These are phyloP conservation scores for Claviceps pazoutovae DNA, from an alignment of 2,329 filamentous ascomycete genomes.

Conservation along the genomic window DNA sequence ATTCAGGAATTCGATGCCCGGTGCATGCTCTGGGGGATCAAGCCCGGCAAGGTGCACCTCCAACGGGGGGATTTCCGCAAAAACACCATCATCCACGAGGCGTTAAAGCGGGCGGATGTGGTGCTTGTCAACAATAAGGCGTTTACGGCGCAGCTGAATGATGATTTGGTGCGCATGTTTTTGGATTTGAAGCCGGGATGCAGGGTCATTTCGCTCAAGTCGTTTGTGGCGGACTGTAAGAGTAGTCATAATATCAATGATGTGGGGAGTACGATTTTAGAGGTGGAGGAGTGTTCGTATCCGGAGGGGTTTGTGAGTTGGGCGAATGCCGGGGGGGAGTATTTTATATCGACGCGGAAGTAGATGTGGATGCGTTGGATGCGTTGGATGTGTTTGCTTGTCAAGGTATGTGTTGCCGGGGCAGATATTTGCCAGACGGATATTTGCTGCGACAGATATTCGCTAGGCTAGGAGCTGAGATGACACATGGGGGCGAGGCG, in stretches of 20 bases:
- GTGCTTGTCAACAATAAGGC: conserved; percentile 96
- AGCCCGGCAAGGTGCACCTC: conserved; percentile 64
- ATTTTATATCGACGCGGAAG: conserved; percentile 79
- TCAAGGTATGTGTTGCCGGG: too few relatives aligned
- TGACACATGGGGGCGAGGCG: too few relatives aligned
- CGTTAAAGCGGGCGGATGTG: conserved; percentile 78
- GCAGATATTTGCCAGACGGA: too few relatives aligned
- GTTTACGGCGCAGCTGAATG: conserved; percentile 79
- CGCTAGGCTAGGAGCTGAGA: too few relatives aligned
- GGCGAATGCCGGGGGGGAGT: conserved; percentile 71
- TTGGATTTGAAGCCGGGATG: conserved; percentile 84
- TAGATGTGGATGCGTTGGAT: conserved; percentile 8
- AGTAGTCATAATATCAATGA: conserved; percentile 64
- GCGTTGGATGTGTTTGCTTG: conserved; percentile 9
- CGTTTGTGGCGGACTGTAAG: conserved; percentile 71
- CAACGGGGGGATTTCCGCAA: conserved; percentile 74
- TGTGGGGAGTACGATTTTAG: conserved; percentile 67
- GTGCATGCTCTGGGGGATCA: conserved; percentile 78
- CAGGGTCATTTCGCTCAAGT: conserved; percentile 81
- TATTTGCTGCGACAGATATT: too few relatives aligned
- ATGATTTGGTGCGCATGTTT: conserved; percentile 74
- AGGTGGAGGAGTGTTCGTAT: conserved; percentile 51
- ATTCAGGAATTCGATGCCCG: conserved; percentile 72
- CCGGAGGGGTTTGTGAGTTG: conserved; percentile 74
- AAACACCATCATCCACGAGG: conserved; percentile 53